Evolutionary conservation across 768 basidiomycete species (phyloP), one percentile per base, ranked within the genome.

Genomic region (Obba rivulosa): DNA sequence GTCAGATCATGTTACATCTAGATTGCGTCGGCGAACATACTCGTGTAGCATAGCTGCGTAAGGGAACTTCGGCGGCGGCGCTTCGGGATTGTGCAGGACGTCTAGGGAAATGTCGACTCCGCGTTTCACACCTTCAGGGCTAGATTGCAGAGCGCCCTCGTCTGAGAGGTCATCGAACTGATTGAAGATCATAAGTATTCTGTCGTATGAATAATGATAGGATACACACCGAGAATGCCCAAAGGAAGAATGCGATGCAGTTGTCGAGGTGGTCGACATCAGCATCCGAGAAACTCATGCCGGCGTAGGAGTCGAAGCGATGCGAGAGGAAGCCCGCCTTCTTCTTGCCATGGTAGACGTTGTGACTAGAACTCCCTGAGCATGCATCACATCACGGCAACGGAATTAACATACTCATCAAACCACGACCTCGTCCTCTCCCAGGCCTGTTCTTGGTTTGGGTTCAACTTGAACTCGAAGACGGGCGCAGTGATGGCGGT

Each of bases 31-130:
- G 5, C 13, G 28, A 21, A 62, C 68, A 9, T 48, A 69, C 68
- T 69, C 67, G 48, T 70, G 61, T 16, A 69, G 43, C 68, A 69
- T 69, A 23, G 69, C 68, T 21, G 68, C 68, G 31, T 70, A 70
- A 10, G 66, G 59, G 44, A 66, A 65, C 13, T 62, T 48, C 0
- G 68, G 69, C 20, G 62, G 60, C 8, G 63, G 52, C 4, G 54
- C 52, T 0, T 61, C 57, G 10, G 66, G 64, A 36, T 68, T 16
- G 1, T 45, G 50, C 16, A 69, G 45, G 4, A 70, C 61, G 20
- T 46, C 48, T 36, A 56, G 52, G n/a, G 69, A 69, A 23, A 69
- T 48, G 22, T 61, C 52, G 9, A 70, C 68, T 7, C 67, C 64
- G 0, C 64, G 59, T 31, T 61, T 59, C 17, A 70, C 63, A 21